Percentiles rank a stretch among this genome's conserved stretches.
These are phyloP conservation scores for Candida insectorum DNA, from an alignment of 805 yeast species.

Conservation along the genomic window DNA sequence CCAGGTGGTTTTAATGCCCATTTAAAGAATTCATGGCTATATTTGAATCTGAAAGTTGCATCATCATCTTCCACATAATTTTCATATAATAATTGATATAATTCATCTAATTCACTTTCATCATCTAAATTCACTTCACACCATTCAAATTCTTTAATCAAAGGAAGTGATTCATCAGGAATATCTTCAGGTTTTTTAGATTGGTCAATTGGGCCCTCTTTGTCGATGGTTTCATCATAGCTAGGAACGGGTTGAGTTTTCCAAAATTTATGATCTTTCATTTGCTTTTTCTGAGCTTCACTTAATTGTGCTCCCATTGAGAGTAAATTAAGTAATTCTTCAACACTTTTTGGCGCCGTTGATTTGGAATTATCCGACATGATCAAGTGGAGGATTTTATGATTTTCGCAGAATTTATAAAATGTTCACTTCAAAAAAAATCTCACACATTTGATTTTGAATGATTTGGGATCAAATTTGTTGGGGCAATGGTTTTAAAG, in stretches of 20 bases:
- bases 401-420: not conserved
- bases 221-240: slow-evolving; percentile 61
- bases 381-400: not conserved
- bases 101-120: slow-evolving; percentile 62
- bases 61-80: slow-evolving; percentile 95
- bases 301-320: slow-evolving; percentile 53
- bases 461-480: not conserved
- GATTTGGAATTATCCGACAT: slow-evolving; percentile 8
- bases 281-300: slow-evolving; percentile 61
- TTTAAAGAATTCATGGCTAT: slow-evolving; percentile 73
- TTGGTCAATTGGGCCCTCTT: slow-evolving; percentile 80
- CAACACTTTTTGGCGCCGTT: slow-evolving; percentile 30
- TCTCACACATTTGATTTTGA: not conserved
- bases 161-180: slow-evolving; percentile 64
- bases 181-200: slow-evolving; percentile 69
- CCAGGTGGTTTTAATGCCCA: slow-evolving; percentile 98
- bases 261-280: slow-evolving; percentile 95
- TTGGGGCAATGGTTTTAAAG: slow-evolving; percentile 34
- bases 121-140: slow-evolving; percentile 61
- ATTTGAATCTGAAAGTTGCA: slow-evolving; percentile 87
- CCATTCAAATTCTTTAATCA: slow-evolving; percentile 87
- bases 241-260: slow-evolving; percentile 92
- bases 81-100: slow-evolving; percentile 75
- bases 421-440: not conserved
- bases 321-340: slow-evolving; percentile 56